These are phyloP conservation scores for Oehlia diaphana DNA, from an alignment of 192 early-diverging fungal genomes.

Conservation along the genomic window DNA sequence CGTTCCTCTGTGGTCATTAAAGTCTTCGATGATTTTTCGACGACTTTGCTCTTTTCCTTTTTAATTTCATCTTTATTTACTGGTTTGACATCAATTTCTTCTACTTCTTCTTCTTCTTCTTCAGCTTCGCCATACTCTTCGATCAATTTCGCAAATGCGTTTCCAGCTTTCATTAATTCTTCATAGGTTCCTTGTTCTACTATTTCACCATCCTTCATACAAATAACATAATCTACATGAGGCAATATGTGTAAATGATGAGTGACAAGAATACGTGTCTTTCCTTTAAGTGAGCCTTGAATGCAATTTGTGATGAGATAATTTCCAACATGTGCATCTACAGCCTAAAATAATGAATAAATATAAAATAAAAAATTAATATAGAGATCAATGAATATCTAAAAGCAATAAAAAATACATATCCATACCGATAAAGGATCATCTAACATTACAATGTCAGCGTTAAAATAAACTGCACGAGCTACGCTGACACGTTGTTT, in stretches of 20 bases:
- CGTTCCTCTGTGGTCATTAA: slow-evolving; percentile 87
- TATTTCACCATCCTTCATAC: slow-evolving; percentile 56
- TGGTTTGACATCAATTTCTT: slow-evolving; percentile 37
- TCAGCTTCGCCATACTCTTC: slow-evolving; percentile 48
- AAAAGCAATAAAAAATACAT: background rate
- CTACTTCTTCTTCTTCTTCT: slow-evolving; percentile 41
- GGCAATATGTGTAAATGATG: slow-evolving; percentile 54
- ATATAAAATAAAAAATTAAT: background rate
- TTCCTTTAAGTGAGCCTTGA: slow-evolving; percentile 38
- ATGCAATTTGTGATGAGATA: slow-evolving; percentile 51
- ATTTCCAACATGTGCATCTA: slow-evolving; percentile 47
- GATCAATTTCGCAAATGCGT: slow-evolving; percentile 59
- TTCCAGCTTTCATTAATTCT: slow-evolving; percentile 67
- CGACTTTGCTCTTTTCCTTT: background rate
- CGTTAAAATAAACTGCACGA: slow-evolving; percentile 61
- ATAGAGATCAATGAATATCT: background rate
- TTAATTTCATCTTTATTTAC: slow-evolving; percentile 21
- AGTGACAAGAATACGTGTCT: slow-evolving; percentile 68
- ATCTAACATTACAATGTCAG: slow-evolving; percentile 68
- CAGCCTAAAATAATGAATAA: slow-evolving; percentile 3
- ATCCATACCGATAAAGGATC: slow-evolving; percentile 54
- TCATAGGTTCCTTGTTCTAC: slow-evolving; percentile 56
- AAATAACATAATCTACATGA: slow-evolving; percentile 49
- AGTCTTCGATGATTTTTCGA: slow-evolving; percentile 31
- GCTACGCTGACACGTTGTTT: slow-evolving; percentile 64